Percentiles rank a stretch among this genome's conserved stretches.
These are phyloP conservation scores for Rosa hybrid DNA, from an alignment of 331 rosid genomes.

Conservation along the genomic window DNA sequence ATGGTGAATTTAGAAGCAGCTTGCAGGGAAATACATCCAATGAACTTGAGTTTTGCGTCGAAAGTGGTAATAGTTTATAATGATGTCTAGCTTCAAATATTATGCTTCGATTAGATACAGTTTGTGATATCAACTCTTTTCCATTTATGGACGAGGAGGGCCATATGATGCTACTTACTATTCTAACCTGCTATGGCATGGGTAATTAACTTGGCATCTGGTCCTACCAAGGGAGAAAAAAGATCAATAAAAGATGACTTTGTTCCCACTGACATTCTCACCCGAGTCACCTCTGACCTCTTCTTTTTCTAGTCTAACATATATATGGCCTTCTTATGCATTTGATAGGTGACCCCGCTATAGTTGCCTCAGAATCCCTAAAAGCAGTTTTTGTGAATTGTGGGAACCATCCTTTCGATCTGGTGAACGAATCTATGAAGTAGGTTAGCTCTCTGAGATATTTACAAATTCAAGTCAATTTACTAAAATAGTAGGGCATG, in stretches of 20 bases:
- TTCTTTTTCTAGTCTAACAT: constrained; percentile 12
- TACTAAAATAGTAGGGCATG: not conserved
- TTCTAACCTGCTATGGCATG: not conserved
- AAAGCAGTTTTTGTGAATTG: constrained; percentile 48
- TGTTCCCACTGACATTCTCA: constrained; percentile 7
- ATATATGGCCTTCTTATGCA: constrained; percentile 5
- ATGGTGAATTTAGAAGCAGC: constrained; percentile 42
- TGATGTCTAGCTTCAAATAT: not conserved
- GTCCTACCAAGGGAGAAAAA: not conserved
- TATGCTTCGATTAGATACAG: not conserved
- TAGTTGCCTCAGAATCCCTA: constrained; percentile 36
- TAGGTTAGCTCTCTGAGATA: constrained; percentile 29
- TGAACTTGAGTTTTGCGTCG: constrained; percentile 38
- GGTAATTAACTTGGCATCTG: not conserved
- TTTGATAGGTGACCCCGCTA: constrained; percentile 40
- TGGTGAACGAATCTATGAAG: constrained; percentile 44
- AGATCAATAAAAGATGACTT: not conserved
- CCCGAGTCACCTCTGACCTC: not conserved
- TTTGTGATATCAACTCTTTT: not conserved
- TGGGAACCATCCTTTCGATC: constrained; percentile 42
- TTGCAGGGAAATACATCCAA: constrained; percentile 38
- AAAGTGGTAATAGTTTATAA: constrained; percentile 31
- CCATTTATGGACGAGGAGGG: not conserved
- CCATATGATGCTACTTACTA: not conserved
- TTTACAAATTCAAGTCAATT: constrained; percentile 20